Conservation (phyloP, 345 rosid species). For the Jatropha curcas region DNA sequence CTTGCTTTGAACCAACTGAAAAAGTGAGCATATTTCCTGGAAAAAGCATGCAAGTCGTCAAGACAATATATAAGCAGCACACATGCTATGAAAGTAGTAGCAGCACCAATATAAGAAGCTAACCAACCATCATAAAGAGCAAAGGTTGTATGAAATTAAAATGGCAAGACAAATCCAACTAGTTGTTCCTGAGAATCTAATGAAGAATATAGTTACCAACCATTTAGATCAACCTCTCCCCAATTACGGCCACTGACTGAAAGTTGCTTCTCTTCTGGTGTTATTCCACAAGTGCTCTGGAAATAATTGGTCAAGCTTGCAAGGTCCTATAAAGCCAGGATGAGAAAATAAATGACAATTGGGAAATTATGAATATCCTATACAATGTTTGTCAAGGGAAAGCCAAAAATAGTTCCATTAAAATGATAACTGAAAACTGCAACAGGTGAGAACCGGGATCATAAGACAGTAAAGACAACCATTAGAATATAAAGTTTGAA, state of each 20-base stretch:
- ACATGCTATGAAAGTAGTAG: not conserved
- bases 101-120: not conserved
- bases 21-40: constrained; percentile 87
- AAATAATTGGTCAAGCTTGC: constrained; percentile 67
- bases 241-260: constrained; percentile 93
- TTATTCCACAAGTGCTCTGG: constrained; percentile 66
- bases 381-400: not conserved
- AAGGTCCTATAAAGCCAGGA: constrained; percentile 52
- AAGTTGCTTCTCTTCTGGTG: constrained; percentile 83
- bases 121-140: not conserved
- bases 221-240: constrained; percentile 94
- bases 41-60: constrained; percentile 11
- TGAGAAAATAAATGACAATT: constrained; percentile 1
- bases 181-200: not conserved
- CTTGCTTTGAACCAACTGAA: constrained; percentile 80
- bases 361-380: not conserved
- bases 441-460: too few species aligned
- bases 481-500: not conserved
- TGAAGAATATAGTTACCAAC: constrained; percentile 33
- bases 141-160: not conserved
- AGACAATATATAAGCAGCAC: not conserved
- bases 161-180: not conserved
- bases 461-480: not conserved
- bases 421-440: not conserved
- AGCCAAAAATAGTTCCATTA: not conserved